These are phyloP conservation scores for Macrophomina phaseolina DNA, from an alignment of 2,329 filamentous ascomycete genomes.

Conservation along the genomic window DNA sequence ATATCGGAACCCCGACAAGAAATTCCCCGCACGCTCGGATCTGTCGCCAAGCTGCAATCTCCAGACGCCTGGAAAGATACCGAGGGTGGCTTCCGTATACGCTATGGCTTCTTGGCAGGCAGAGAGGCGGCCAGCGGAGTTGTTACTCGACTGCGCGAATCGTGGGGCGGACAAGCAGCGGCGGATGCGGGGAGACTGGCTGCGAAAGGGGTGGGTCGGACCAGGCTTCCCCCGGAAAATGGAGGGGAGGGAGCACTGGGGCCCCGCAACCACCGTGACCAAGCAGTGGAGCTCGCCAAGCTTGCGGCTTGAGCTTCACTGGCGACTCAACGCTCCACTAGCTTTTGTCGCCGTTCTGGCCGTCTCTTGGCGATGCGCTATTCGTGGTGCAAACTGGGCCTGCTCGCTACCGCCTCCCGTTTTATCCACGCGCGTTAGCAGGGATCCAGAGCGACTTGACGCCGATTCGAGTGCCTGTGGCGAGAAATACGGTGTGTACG, in stretches of 20 bases:
- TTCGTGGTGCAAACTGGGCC: background rate
- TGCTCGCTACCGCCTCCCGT: background rate
- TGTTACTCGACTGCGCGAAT: conserved; percentile 10
- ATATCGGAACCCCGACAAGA: conserved; percentile 13
- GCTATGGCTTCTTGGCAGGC: background rate
- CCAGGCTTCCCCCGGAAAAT: background rate
- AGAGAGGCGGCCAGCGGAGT: background rate
- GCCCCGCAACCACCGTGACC: conserved; percentile 22
- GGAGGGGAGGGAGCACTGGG: conserved; percentile 5
- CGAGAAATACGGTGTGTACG: background rate
- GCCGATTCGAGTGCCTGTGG: background rate
- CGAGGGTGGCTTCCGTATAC: conserved; percentile 15
- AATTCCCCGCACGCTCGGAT: conserved; percentile 12
- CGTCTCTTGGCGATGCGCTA: background rate
- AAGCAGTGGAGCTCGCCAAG: conserved; percentile 15
- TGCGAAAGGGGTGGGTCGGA: background rate
- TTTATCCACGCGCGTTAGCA: background rate
- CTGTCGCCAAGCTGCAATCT: background rate
- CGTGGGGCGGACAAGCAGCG: conserved; percentile 6
- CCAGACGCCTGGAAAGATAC: conserved; percentile 15
- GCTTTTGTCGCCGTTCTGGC: conserved; percentile 1
- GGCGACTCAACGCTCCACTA: conserved; percentile 1
- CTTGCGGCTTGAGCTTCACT: conserved; percentile 13
- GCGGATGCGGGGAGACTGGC: background rate
- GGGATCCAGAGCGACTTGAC: background rate